Evolutionary conservation across 495 filamentous ascomycete genomes (phyloP), one percentile per base, ranked within the genome.

Genomic region (Choiromyces venosus): DNA sequence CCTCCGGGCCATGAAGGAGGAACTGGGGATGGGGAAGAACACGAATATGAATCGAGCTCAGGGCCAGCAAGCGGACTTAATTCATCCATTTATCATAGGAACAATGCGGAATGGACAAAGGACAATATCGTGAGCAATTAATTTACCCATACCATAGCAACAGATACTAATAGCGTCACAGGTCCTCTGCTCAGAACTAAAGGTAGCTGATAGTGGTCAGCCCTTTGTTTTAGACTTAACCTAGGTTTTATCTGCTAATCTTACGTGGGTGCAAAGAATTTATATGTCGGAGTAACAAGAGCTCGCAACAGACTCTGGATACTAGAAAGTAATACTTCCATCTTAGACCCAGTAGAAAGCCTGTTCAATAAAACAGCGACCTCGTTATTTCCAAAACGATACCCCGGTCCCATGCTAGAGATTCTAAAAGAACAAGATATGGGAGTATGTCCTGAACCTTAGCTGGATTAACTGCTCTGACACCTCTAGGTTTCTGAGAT

Each of bases 101-200:
- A 61, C 19, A 35, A 74, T 9, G 25, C 40, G 1, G 64, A 56
- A 10, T 74, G 71, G 71, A 52, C 44, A 39, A 74, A 39, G 21
- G n/a, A 29, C 2, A 39, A 74, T 9, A 74, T 64, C 10, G 70
- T 74, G 18, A 73, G 72, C 38, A 44, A 16, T 37, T n/a, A 4
- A 6, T n/a, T 35, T 66, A 0, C 5, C n/a, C n/a, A n/a, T n/a
- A 19, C 37, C 39, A 0, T 25, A 16, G 37, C n/a, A n/a, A 25
- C n/a, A 56, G 44, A 35, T 16, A 44, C 35, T 70, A 16, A 25
- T 25, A 38, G 46, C 21, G 2, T 19, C 36, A 7, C 19, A 75
- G 73, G 66, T 10, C 7, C 71, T 76, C 42, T 76, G 74, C 46
- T 76, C 67, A 18, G 74, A 76, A 44, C 61, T 76, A 7, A 76